Conservation (phyloP, 805 yeast species). For the Nakazawaea ishiwadae region DNA sequence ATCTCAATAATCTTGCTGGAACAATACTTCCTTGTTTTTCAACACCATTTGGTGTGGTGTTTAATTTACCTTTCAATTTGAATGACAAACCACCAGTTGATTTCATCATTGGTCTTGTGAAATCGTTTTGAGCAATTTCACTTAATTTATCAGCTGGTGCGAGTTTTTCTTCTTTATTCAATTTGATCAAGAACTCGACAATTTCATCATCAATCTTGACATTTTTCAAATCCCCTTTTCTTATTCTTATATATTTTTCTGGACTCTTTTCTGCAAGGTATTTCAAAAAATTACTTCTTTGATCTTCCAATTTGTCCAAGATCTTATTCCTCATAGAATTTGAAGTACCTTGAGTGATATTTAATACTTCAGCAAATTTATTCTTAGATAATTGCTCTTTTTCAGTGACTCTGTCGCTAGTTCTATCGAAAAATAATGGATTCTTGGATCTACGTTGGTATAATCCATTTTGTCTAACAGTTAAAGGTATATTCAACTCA, state of each 20-base stretch:
- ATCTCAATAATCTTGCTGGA: slow-evolving; percentile 62
- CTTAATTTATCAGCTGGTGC: slow-evolving; percentile 15
- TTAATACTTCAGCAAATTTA: slow-evolving; percentile 27
- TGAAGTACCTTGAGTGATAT: slow-evolving; percentile 22
- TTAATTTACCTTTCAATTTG: slow-evolving; percentile 59
- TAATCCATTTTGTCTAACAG: slow-evolving; percentile 17
- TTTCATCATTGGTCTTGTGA: slow-evolving; percentile 29
- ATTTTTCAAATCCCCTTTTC: slow-evolving; percentile 18
- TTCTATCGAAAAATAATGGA: slow-evolving; percentile 13
- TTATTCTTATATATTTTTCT: slow-evolving; percentile 27
- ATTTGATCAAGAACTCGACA: slow-evolving; percentile 31
- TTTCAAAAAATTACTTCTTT: slow-evolving; percentile 48
- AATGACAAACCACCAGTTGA: slow-evolving; percentile 81
- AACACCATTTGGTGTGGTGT: slow-evolving; percentile 68
- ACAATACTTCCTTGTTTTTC: slow-evolving; percentile 44
- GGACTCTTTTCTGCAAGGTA: slow-evolving; percentile 54
- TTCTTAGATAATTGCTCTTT: slow-evolving; percentile 20
- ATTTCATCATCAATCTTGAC: slow-evolving; percentile 31
- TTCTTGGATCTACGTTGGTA: slow-evolving; percentile 17
- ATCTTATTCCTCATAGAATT: slow-evolving; percentile 26
- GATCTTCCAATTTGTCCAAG: slow-evolving; percentile 35
- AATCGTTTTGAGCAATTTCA: slow-evolving; percentile 18
- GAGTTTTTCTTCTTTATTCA: slow-evolving; percentile 19
- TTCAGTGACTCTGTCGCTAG: slow-evolving; percentile 15
- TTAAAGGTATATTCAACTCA: slow-evolving; percentile 56